Conservation (phyloP, 2,329 filamentous ascomycete species). For the Sarocladium oryzae region DNA sequence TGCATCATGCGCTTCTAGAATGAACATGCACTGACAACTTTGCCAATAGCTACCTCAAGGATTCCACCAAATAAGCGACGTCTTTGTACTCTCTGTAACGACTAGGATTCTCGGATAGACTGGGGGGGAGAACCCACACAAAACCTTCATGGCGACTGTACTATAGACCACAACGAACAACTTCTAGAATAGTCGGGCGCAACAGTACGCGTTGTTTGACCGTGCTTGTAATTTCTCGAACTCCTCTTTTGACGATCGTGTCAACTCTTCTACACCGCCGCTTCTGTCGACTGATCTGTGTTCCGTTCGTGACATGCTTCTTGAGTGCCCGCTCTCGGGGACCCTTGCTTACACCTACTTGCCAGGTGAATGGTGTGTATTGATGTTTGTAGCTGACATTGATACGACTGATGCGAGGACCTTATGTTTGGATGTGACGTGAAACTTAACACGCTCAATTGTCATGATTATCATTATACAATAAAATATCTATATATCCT, state of each 20-base stretch:
- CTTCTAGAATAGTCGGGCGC: constrained; percentile 23
- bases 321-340: too few relatives aligned
- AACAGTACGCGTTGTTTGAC: constrained; percentile 13
- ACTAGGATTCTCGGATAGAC: constrained; percentile 28
- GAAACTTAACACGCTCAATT: neutral
- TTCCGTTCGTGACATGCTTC: too few relatives aligned
- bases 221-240: constrained; percentile 27
- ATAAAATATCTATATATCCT: constrained; percentile 3
- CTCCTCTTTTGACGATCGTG: constrained; percentile 24
- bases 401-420: too few relatives aligned
- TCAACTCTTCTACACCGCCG: neutral
- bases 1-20: too few relatives aligned
- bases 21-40: constrained; percentile 18
- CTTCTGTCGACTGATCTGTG: too few relatives aligned
- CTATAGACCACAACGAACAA: constrained; percentile 25
- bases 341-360: too few relatives aligned
- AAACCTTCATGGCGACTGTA: constrained; percentile 25
- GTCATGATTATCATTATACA: constrained; percentile 7
- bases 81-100: constrained; percentile 22
- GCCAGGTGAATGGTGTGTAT: too few relatives aligned
- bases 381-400: too few relatives aligned
- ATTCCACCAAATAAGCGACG: constrained; percentile 59
- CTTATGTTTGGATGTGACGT: too few relatives aligned
- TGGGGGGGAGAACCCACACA: constrained; percentile 15
- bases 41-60: constrained; percentile 56